Evolutionary conservation across 2,329 filamentous ascomycete species (phyloP).

Genomic region (Graphilbum ipis-grandicollis): DNA sequence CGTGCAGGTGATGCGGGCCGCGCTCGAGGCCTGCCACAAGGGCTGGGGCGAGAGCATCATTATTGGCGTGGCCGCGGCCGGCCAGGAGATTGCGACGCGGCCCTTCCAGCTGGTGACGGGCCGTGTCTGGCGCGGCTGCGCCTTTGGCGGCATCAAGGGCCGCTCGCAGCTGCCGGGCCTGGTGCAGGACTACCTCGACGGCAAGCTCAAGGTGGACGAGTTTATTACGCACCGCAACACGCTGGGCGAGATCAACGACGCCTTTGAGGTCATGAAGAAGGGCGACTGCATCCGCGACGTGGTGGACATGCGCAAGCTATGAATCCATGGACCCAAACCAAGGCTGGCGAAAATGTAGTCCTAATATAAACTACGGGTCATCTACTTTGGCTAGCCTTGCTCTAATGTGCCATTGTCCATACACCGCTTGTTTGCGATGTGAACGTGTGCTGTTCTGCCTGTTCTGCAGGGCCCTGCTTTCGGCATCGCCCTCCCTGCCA

Average conservation of each 20-base stretch:
- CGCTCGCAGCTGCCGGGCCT: slow-evolving; percentile 78
- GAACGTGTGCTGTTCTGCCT: no score
- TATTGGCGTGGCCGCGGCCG: slow-evolving; percentile 91
- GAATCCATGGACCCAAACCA: neutral
- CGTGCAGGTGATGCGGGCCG: slow-evolving; percentile 85
- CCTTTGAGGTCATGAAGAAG: slow-evolving; percentile 81
- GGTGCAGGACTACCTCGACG: slow-evolving; percentile 75
- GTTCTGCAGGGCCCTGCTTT: no score
- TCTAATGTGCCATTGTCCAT: no score
- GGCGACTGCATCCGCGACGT: slow-evolving; percentile 96
- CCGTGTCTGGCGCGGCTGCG: slow-evolving; percentile 93
- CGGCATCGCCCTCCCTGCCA: no score
- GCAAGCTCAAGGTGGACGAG: slow-evolving; percentile 92
- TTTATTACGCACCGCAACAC: slow-evolving; percentile 95
- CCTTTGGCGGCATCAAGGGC: slow-evolving; percentile 96
- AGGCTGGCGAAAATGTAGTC: no score
- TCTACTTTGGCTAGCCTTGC: no score
- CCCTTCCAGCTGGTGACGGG: slow-evolving; percentile 96
- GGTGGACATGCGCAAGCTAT: slow-evolving; percentile 40
- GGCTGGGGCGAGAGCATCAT: slow-evolving; percentile 97
- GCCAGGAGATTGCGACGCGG: slow-evolving; percentile 84
- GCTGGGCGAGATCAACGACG: slow-evolving; percentile 68
- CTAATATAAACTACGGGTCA: no score
- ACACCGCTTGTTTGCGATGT: no score
- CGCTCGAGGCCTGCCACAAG: slow-evolving; percentile 97